Percentiles rank a stretch among this genome's conserved stretches.
Evolutionary conservation across 2,329 filamentous ascomycete genomes (phyloP).

Genomic region (Clathrospora elynae): DNA sequence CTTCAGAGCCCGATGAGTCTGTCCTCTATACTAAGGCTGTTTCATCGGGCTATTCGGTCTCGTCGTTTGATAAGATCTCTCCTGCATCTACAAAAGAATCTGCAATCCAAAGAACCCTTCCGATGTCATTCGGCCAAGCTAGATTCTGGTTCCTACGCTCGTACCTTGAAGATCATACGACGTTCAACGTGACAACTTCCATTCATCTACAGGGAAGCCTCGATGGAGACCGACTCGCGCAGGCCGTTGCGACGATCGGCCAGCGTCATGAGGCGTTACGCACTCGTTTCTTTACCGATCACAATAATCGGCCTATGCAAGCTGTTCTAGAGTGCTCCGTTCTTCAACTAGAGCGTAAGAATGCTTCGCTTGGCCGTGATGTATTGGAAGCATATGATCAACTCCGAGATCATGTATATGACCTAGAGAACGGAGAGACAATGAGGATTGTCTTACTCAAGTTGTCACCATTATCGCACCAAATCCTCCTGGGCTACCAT

Average conservation of each 20-base stretch:
- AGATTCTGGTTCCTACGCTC: background rate
- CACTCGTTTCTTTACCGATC: background rate
- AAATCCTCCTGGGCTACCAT: constrained; percentile 40
- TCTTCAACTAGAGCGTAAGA: no score
- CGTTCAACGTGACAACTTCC: background rate
- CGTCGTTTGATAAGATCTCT: no score
- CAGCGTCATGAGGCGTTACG: background rate
- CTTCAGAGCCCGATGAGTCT: no score
- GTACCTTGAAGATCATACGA: background rate
- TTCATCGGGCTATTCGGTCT: no score
- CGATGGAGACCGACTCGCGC: background rate
- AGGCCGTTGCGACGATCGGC: background rate
- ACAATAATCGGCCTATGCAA: no score
- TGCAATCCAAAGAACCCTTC: background rate
- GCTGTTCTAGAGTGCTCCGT: no score
- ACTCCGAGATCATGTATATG: background rate
- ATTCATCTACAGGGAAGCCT: background rate
- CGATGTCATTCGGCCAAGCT: background rate
- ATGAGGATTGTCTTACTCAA: background rate
- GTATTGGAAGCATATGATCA: background rate
- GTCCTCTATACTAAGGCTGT: no score
- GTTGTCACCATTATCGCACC: background rate
- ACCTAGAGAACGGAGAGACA: background rate
- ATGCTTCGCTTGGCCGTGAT: no score
- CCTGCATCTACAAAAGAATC: no score